Conservation (phyloP, 2,329 filamentous ascomycete species). For the Lasiodiplodia gonubiensis region DNA sequence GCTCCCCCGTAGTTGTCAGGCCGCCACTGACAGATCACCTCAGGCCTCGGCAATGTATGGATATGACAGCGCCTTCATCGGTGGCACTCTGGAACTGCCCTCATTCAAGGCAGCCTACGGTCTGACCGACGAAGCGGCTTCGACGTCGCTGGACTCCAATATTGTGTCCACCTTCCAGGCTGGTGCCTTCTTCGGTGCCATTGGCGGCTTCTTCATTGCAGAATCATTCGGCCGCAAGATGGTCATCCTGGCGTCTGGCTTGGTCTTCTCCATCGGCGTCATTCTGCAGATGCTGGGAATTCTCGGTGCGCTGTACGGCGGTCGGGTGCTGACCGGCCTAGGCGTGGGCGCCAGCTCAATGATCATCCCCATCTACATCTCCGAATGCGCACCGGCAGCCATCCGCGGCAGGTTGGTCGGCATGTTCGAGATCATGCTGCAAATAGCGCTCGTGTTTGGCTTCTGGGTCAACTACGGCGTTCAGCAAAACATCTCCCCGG, state of each 20-base stretch:
- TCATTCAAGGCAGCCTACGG: constrained; percentile 55
- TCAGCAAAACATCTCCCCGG: constrained; percentile 54
- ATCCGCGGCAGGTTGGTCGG: constrained; percentile 65
- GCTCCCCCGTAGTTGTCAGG: neutral
- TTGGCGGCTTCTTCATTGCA: constrained; percentile 61
- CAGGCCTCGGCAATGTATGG: constrained; percentile 49
- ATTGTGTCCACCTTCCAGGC: constrained; percentile 73
- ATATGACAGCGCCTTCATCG: constrained; percentile 61
- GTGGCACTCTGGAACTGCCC: constrained; percentile 67
- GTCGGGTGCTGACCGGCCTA: constrained; percentile 65
- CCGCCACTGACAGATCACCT: neutral
- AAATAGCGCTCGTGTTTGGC: constrained; percentile 57
- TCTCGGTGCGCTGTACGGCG: constrained; percentile 62
- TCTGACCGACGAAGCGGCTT: constrained; percentile 37
- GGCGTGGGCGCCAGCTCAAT: constrained; percentile 60
- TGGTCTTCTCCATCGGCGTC: constrained; percentile 65
- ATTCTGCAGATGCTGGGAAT: constrained; percentile 62
- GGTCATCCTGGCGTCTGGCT: constrained; percentile 62
- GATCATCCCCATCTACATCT: constrained; percentile 66
- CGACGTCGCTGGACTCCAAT: constrained; percentile 66
- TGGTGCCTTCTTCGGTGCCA: constrained; percentile 69
- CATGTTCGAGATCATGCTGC: constrained; percentile 46
- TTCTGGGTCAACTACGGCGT: constrained; percentile 63
- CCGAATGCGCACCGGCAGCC: constrained; percentile 64
- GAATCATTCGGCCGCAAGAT: constrained; percentile 62